Evolutionary conservation across 768 basidiomycete species (phyloP).

Genomic region (Lepiota subincarnata): DNA sequence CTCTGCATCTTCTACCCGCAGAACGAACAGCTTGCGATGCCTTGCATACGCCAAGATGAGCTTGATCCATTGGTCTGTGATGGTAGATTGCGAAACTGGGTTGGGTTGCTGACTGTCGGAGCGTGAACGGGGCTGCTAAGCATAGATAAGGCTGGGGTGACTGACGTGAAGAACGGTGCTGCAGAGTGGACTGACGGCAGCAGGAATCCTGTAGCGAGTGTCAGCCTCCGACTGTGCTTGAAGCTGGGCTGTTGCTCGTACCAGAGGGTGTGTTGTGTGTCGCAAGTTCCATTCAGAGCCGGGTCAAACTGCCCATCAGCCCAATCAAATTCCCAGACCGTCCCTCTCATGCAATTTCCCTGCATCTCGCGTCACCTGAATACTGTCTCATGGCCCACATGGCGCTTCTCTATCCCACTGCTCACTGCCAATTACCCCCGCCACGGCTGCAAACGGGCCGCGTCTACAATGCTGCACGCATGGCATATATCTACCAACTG

Average conservation of each 20-base stretch:
- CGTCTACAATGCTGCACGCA: background rate
- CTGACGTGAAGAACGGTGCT: constrained; percentile 87
- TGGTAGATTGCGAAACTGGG: constrained; percentile 54
- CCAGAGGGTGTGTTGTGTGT: constrained; percentile 56
- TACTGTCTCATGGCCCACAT: background rate
- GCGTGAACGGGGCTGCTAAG: constrained; percentile 14
- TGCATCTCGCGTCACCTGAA: constrained; percentile 1
- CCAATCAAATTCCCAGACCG: background rate
- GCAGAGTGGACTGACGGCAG: constrained; percentile 81
- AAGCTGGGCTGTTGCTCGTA: constrained; percentile 22
- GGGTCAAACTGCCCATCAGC: too few relatives aligned
- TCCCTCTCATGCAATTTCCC: background rate
- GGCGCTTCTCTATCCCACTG: background rate
- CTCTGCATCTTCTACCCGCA: constrained; percentile 74
- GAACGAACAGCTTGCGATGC: constrained; percentile 57
- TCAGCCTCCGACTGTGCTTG: constrained; percentile 1
- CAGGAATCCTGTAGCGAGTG: constrained; percentile 51
- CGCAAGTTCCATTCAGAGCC: constrained; percentile 47
- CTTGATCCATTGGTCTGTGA: constrained; percentile 73
- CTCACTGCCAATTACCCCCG: background rate
- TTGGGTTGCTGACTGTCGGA: constrained; percentile 63
- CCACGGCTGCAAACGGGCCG: background rate
- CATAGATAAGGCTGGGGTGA: constrained; percentile 11
- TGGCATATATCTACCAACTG: background rate
- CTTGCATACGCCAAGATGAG: constrained; percentile 73